phyloP scores from a whole-genome alignment of 352 stramenopile genomes.

The Discostella stelligera region DNA sequence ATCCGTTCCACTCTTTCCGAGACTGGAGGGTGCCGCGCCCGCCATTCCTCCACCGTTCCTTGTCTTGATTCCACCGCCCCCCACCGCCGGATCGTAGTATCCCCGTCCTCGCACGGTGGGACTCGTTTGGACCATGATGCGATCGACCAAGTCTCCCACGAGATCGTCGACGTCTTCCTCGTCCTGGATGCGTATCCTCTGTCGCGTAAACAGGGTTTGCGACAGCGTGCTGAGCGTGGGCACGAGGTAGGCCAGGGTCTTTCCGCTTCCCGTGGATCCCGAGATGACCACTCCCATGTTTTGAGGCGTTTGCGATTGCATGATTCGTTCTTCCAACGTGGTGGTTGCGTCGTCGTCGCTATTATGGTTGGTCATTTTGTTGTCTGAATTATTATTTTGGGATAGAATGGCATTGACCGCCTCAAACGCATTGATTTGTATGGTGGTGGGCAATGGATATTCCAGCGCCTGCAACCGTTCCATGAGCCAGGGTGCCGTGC shows the following conservation, averaged over 20 bases:
- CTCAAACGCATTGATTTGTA: constrained; percentile 81
- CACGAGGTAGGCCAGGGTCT: constrained; percentile 75
- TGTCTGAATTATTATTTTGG: neutral
- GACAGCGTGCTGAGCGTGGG: constrained; percentile 71
- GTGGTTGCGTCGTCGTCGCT: too few relatives aligned
- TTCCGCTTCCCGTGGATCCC: constrained; percentile 53
- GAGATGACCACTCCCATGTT: constrained; percentile 76
- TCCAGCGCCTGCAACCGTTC: constrained; percentile 70
- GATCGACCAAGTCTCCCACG: constrained; percentile 69
- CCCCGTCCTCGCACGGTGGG: constrained; percentile 53
- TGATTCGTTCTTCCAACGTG: constrained; percentile 65
- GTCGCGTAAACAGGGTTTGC: constrained; percentile 70
- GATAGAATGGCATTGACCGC: constrained; percentile 51
- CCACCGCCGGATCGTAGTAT: constrained; percentile 41
- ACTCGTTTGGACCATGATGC: constrained; percentile 63
- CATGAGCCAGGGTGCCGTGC: constrained; percentile 72
- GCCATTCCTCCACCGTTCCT: neutral
- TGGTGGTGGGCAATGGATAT: constrained; percentile 75
- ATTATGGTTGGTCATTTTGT: constrained; percentile 1
- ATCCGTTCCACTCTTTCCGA: constrained; percentile 72
- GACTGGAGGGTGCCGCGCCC: constrained; percentile 46
- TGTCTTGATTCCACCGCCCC: constrained; percentile 22
- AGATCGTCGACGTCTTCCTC: constrained; percentile 75
- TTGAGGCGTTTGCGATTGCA: constrained; percentile 37
- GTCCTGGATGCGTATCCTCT: constrained; percentile 68